Conservation (phyloP, 2,329 filamentous ascomycete species). For the Sclerotiophoma versabilis region DNA sequence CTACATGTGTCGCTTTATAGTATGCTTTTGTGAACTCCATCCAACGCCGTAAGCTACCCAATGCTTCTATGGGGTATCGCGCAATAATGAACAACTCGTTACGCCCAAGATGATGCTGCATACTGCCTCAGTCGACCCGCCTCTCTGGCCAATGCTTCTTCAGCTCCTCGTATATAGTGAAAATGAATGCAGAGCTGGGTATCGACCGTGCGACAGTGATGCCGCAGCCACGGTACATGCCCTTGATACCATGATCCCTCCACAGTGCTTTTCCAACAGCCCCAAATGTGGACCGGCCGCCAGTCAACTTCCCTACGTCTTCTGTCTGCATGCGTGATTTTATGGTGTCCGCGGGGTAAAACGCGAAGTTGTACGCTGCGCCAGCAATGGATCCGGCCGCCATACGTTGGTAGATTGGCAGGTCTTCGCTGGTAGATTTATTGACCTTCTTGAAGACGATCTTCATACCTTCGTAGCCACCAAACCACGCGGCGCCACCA, state of each 20-base stretch:
- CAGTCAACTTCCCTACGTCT: slow-evolving; percentile 65
- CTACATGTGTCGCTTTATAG: slow-evolving; percentile 9
- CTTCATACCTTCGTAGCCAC: slow-evolving; percentile 63
- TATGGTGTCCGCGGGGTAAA: slow-evolving; percentile 96
- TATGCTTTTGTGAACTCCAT: slow-evolving; percentile 17
- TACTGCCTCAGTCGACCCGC: background rate
- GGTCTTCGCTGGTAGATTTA: slow-evolving; percentile 55
- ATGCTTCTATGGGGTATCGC: slow-evolving; percentile 14
- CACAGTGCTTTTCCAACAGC: slow-evolving; percentile 77
- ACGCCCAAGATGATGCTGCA: slow-evolving; percentile 1
- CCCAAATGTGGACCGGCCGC: slow-evolving; percentile 71
- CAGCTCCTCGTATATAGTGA: slow-evolving; percentile 90
- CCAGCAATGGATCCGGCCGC: slow-evolving; percentile 86
- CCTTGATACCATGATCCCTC: slow-evolving; percentile 79
- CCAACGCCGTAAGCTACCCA: slow-evolving; percentile 13
- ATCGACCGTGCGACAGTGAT: slow-evolving; percentile 88
- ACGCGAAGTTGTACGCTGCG: slow-evolving; percentile 94
- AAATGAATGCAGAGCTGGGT: slow-evolving; percentile 97
- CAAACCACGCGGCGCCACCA: slow-evolving; percentile 92
- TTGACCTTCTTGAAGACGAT: slow-evolving; percentile 68
- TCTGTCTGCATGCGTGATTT: slow-evolving; percentile 97
- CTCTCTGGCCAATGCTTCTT: slow-evolving; percentile 58
- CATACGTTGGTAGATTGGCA: slow-evolving; percentile 88
- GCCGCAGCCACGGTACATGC: slow-evolving; percentile 91
- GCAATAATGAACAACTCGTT: slow-evolving; percentile 10